Evolutionary conservation across 768 basidiomycete genomes (phyloP), one percentile per base, ranked within the genome.

Genomic region (Gloeopeniophorella convolvens): DNA sequence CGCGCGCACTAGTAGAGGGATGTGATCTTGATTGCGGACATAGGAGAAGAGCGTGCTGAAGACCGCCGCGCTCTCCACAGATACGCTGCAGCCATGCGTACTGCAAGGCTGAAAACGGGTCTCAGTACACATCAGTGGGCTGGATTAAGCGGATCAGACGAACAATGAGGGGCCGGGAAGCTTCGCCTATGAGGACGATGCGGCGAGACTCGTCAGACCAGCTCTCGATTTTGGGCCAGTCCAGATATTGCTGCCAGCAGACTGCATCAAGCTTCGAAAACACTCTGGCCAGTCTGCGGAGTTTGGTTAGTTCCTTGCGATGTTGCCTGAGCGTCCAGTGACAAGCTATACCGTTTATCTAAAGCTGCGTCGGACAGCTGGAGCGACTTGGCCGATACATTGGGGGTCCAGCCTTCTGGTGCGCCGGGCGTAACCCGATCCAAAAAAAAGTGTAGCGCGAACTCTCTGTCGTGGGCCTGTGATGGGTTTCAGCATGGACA

Each of bases 161-260:
- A 24, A 58, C 57, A 4, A 52, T 42, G 18, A 56, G 41, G 5
- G 57, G 57, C 20, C 41, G 50, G 3, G 57, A 42, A 2, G 57
- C 50, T 39, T 58, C 57, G 18, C 57, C 57, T 9, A 50, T 27
- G 20, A 58, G 54, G 24, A 56, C 55, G 3, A 58, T 48, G 10
- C 49, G 46, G 20, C 13, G 21, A 0, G 57, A 56, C n/a, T 48
- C 46, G 48, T 58, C 57, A 5, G 55, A 51, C 57, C 57, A 58
- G 28, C 51, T 45, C 44, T 56, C 46, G 12, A 56, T 45, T 16
- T 34, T 24, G 6, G 57, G 57, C 46, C 57, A 50, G 10, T 48
- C 47, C 10, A 45, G 34, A 4, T 26, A 49, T 37, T 16, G 32
- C 27, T 47, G 45, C 33, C 48, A 53, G 35, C 27, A 55, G 33